These are phyloP conservation scores for Closterium sp. DNA, from an alignment of 139 green algal species.

Conservation along the genomic window DNA sequence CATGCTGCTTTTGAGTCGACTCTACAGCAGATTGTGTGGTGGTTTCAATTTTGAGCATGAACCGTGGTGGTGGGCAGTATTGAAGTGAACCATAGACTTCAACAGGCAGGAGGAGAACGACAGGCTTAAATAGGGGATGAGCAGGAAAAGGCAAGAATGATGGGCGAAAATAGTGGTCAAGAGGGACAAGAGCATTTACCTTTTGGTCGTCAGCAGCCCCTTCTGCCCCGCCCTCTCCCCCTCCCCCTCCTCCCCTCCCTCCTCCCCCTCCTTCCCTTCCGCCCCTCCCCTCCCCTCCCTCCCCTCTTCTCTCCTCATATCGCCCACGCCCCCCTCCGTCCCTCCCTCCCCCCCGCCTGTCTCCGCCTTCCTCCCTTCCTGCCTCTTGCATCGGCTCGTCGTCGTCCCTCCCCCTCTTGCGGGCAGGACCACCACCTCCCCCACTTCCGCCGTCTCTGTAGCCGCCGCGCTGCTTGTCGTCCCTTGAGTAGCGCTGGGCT, in stretches of 20 bases:
- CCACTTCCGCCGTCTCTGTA: neutral
- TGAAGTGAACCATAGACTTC: too few species aligned
- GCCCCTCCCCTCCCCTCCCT: neutral
- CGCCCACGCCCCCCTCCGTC: neutral
- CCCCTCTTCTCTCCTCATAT: conserved; percentile 5
- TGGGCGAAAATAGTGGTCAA: too few species aligned
- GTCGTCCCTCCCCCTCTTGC: neutral
- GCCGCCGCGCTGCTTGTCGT: neutral
- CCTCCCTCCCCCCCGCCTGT: neutral
- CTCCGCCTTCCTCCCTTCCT: neutral
- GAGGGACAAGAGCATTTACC: neutral
- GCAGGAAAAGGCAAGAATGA: too few species aligned
- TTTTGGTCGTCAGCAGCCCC: neutral
- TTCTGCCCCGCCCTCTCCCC: neutral
- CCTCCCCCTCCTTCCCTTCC: neutral
- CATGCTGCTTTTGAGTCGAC: too few species aligned
- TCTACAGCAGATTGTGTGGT: too few species aligned
- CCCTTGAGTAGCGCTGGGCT: neutral
- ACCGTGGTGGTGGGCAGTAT: too few species aligned
- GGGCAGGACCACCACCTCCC: neutral
- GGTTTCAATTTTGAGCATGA: neutral
- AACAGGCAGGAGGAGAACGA: too few species aligned
- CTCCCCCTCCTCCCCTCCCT: neutral
- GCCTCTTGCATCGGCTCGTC: neutral
- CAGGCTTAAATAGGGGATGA: too few species aligned